Base-by-base conservation (phyloP, 768 basidiomycete species). In the Calocybe indica region DNA sequence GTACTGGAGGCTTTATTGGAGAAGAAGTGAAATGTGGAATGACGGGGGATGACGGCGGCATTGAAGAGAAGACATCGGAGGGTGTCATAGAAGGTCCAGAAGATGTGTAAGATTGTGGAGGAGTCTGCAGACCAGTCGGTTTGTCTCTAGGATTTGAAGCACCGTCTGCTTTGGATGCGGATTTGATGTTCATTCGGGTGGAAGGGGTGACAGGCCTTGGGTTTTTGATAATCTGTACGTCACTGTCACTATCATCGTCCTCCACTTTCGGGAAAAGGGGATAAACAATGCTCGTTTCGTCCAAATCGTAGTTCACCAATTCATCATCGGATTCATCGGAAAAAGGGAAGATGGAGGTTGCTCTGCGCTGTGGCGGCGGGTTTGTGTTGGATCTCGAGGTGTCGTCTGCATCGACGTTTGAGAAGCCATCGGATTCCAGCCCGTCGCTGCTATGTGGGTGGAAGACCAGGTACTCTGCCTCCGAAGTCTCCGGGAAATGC, bases 221-320 rank as follows among this genome's bases (percentile, higher is more conserved):
- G n/a, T 47, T 38, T n/a, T 62, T 62, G n/a, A 65, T 46, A 6
- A 65, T 51, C 59, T 70, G 67, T 44, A 66, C 57, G 28, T 73
- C 70, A 38, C 60, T 65, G 48, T 67, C 64, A 40, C 54, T 60
- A 40, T 64, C 54, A 35, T 50, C 56, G 39, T 51, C 34, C 30
- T 49, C 52, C 33, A 54, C 50, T 22, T 47, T 34, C 43, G 62
- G 58, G 33, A 46, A 45, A 15, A 65, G 46, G 35, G 58, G 55
- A 38, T 69, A 64, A 29, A 78, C 56, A 41, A 60, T 60, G 39
- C 64, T 72, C 9, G 71, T 66, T 52, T 75, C 74, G 46, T 73
- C 70, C 35, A 59, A 56, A 22, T 67, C 60, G 71, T 73, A 75
- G 38, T 56, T 51, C 7, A 57, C 69, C 6, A 76, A 64, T 48